phyloP scores from a whole-genome alignment of 768 basidiomycete genomes.

The Podaxis sp. region DNA sequence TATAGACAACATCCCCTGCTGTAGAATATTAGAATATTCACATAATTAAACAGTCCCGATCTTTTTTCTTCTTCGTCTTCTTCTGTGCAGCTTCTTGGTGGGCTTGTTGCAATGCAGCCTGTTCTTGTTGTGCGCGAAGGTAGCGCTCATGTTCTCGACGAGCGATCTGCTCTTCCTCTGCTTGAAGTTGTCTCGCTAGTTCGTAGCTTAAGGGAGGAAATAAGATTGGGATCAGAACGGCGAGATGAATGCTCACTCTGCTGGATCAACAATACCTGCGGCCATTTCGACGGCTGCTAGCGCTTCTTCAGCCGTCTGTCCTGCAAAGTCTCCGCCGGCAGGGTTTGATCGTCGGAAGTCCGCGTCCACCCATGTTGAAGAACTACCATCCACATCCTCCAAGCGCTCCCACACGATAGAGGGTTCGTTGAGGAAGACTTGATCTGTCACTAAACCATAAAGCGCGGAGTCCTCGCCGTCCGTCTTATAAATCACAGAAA shows the following conservation, averaged over 20 bases:
- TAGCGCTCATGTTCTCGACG: slow-evolving; percentile 35
- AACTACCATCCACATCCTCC: slow-evolving; percentile 83
- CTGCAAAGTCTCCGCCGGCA: slow-evolving; percentile 79
- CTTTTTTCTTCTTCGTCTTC: slow-evolving; percentile 42
- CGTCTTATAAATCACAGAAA: slow-evolving; percentile 78
- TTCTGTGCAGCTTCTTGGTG: slow-evolving; percentile 25
- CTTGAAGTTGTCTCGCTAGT: slow-evolving; percentile 76
- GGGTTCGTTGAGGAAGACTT: slow-evolving; percentile 73
- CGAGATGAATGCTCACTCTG: slow-evolving; percentile 52
- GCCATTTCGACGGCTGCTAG: slow-evolving; percentile 49
- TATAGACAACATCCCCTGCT: neutral
- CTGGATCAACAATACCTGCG: slow-evolving; percentile 39
- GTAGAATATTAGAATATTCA: slow-evolving; percentile 3
- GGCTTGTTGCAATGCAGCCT: slow-evolving; percentile 25
- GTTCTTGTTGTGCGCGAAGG: slow-evolving; percentile 29
- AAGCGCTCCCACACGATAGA: slow-evolving; percentile 90
- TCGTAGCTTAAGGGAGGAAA: slow-evolving; percentile 45
- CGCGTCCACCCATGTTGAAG: slow-evolving; percentile 76
- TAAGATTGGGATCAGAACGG: neutral
- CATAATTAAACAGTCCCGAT: slow-evolving; percentile 60
- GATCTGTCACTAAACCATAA: slow-evolving; percentile 85
- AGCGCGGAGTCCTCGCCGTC: slow-evolving; percentile 39
- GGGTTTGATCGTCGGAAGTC: slow-evolving; percentile 64
- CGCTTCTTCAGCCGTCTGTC: slow-evolving; percentile 64
- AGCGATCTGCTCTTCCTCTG: slow-evolving; percentile 69